Evolutionary conservation across 441 rosid species (phyloP).

Genomic region (Jatropha multifida): DNA sequence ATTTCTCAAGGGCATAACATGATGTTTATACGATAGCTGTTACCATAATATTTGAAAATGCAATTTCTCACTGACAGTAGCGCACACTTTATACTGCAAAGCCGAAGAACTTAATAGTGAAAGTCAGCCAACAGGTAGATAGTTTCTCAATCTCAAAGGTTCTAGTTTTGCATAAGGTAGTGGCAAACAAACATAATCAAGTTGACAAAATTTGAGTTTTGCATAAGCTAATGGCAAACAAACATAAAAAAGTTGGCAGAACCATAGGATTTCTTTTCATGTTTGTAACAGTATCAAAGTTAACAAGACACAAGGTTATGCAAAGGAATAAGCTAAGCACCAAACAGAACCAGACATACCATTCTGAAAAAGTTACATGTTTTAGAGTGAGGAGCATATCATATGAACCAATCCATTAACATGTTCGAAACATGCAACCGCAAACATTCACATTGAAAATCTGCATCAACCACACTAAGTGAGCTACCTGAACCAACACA

Average conservation of each 20-base stretch:
- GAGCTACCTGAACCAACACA: slow-evolving; percentile 82
- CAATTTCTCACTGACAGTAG: not conserved
- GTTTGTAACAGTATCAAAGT: not conserved
- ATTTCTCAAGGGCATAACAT: not conserved
- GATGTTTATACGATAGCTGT: not conserved
- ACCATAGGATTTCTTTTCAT: not conserved
- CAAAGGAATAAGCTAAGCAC: not conserved
- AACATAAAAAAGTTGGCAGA: not conserved
- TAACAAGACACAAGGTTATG: not conserved
- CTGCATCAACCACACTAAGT: slow-evolving; percentile 6
- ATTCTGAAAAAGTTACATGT: not conserved
- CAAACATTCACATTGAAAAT: not conserved
- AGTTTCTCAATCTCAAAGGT: not conserved
- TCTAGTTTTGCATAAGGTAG: not conserved
- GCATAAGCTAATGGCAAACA: not conserved
- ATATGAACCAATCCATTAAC: not conserved
- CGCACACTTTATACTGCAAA: not conserved
- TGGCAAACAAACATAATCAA: not conserved
- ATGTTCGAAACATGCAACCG: slow-evolving; percentile 6
- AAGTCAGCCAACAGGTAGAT: not conserved
- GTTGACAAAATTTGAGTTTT: not conserved
- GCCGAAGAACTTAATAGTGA: not conserved
- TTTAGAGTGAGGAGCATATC: not conserved
- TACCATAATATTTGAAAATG: not conserved
- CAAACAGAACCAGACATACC: not conserved